phyloP scores from a whole-genome alignment of 345 rosid genomes.

The Fremontodendron californicum region DNA sequence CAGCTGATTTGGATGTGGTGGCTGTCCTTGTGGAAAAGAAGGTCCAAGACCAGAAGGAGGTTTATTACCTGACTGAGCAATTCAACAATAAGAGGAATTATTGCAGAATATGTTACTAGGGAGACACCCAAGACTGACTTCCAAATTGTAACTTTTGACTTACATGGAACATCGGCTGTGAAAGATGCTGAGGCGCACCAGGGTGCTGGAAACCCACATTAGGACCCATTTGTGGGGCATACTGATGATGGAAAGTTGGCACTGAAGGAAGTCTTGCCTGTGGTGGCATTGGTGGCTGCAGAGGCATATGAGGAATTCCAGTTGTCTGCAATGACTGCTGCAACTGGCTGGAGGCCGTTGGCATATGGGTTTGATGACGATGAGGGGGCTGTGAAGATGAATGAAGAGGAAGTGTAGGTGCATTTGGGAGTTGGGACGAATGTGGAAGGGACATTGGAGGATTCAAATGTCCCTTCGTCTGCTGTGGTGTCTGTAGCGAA shows the following conservation, averaged over 20 bases:
- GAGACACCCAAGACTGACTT: neutral
- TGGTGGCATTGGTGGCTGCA: slow-evolving; percentile 56
- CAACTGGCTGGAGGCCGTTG: slow-evolving; percentile 57
- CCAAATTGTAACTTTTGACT: slow-evolving; percentile 30
- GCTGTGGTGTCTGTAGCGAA: slow-evolving; percentile 49
- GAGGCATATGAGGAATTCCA: slow-evolving; percentile 51
- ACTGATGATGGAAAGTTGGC: slow-evolving; percentile 62
- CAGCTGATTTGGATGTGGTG: slow-evolving; percentile 49
- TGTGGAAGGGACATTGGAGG: slow-evolving; percentile 53
- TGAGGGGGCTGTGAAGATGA: slow-evolving; percentile 44
- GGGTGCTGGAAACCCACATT: slow-evolving; percentile 64
- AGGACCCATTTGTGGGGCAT: slow-evolving; percentile 59
- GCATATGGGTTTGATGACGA: slow-evolving; percentile 59
- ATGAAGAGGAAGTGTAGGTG: slow-evolving; percentile 49
- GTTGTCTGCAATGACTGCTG: slow-evolving; percentile 60
- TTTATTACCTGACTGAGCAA: slow-evolving; percentile 51
- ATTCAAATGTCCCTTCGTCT: slow-evolving; percentile 60
- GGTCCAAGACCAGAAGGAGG: slow-evolving; percentile 53
- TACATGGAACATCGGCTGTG: slow-evolving; percentile 78
- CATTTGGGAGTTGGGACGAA: slow-evolving; percentile 50
- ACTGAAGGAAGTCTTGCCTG: slow-evolving; percentile 51
- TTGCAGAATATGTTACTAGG: neutral
- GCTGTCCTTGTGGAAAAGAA: slow-evolving; percentile 70
- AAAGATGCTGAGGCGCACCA: slow-evolving; percentile 63
- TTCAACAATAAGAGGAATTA: slow-evolving; percentile 22